Base-by-base conservation (phyloP, 768 basidiomycete genomes). In the Rhodotorula toruloides region DNA sequence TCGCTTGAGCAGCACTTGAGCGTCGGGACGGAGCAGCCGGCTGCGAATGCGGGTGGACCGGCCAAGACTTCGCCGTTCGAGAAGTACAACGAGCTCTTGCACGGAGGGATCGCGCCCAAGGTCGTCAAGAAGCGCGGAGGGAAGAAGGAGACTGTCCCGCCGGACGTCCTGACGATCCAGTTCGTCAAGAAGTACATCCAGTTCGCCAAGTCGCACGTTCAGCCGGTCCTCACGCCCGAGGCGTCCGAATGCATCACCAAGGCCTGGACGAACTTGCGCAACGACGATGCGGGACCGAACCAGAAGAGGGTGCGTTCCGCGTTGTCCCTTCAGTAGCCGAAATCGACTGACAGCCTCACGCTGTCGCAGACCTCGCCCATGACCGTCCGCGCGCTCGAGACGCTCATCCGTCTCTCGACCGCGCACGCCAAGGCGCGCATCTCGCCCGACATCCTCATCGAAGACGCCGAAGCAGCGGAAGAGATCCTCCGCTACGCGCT, bases 121-220 rank as follows among this genome's bases (percentile, higher is more conserved):
- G 82, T 77, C 81, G 80, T 68, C 52, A 78, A 75, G 63, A 77
- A 65, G 82, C 82, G 78, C 31, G 74, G 73, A 37, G 72, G 74
- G 52, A 78, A 77, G 68, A 83, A 84, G 76, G 72, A 76, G 56
- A 78, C 77, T 65, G 83, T n/a, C n/a, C n/a, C 84, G 76, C 83
- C 85, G 67, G 92, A 98, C 78, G 86, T 99, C 44, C 82, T 99
- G 63, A 91, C 86, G 73, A 91, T 96, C 67, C 80, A 87, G 10
- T 99, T 99, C 76, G 86, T 99, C 77, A 99, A 99, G 80, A 98
- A 97, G 79, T 98, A 93, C 74, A 88, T 99, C 63, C 94, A 98
- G 78, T 97, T 97, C 74, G 89, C 94, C 48, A 98, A 97, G 80
- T 88, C 85, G 78, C 86, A 87, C 74, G 83, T 86, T 25, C 83